Conservation (phyloP, 2,329 filamentous ascomycete genomes). For the Ascochyta koolunga region DNA sequence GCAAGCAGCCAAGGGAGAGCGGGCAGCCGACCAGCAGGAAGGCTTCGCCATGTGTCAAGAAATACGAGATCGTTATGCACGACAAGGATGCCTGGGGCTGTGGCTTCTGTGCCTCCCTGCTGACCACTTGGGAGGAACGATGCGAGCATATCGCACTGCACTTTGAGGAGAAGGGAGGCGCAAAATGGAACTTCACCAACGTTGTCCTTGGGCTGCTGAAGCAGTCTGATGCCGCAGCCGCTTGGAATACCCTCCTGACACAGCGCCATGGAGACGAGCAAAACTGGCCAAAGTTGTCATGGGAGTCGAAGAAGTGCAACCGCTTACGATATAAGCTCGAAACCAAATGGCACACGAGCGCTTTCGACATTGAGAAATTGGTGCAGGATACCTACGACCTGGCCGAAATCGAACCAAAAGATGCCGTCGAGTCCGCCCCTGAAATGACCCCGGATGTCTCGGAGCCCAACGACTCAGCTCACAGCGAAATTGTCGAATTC, state of each 20-base stretch:
- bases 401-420: conserved; percentile 46
- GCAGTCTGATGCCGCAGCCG: conserved; percentile 65
- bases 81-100: conserved; percentile 73
- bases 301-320: conserved; percentile 69
- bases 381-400: conserved; percentile 65
- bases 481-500: conserved; percentile 44
- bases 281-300: conserved; percentile 54
- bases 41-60: conserved; percentile 47
- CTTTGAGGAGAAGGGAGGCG: conserved; percentile 66
- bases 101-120: conserved; percentile 69
- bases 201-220: conserved; percentile 72
- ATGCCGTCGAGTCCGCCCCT: conserved; percentile 30
- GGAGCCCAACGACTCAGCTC: conserved; percentile 33
- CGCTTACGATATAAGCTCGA: conserved; percentile 70
- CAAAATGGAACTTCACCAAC: conserved; percentile 72
- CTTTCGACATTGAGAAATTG: conserved; percentile 61
- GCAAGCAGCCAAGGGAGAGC: conserved; percentile 66
- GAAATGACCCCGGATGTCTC: conserved; percentile 32
- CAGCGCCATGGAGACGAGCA: conserved; percentile 62
- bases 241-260: conserved; percentile 65
- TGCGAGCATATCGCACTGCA: conserved; percentile 73
- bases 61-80: conserved; percentile 55
- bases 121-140: conserved; percentile 68
- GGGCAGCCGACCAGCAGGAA: conserved; percentile 62
- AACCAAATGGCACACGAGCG: conserved; percentile 64